Percentiles rank a stretch among this genome's conserved stretches.
phyloP scores from a whole-genome alignment of 2,329 filamentous ascomycete genomes.

The Venturia asperata region DNA sequence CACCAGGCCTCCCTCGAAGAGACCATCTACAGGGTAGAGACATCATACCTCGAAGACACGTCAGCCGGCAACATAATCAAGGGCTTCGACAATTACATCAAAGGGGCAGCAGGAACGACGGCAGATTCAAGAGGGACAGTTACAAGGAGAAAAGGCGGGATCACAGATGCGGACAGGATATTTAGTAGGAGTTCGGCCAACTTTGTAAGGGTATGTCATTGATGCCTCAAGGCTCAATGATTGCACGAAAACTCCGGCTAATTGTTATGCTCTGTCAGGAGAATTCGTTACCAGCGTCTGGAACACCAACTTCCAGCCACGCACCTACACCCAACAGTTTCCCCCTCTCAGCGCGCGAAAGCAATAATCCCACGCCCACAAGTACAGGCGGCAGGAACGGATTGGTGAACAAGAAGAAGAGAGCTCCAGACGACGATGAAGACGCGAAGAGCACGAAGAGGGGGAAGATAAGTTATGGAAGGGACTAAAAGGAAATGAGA shows the following conservation, averaged over 20 bases:
- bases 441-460: constrained; percentile 42
- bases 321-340: constrained; percentile 43
- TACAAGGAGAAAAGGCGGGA: constrained; percentile 54
- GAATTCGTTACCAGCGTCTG: constrained; percentile 35
- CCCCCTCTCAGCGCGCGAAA: constrained; percentile 36
- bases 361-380: constrained; percentile 38
- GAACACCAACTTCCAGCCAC: constrained; percentile 39
- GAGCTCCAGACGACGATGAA: constrained; percentile 38
- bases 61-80: constrained; percentile 89
- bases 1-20: constrained; percentile 61
- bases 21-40: constrained; percentile 74
- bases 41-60: constrained; percentile 80
- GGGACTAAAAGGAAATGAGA: constrained; percentile 33
- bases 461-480: constrained; percentile 44
- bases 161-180: constrained; percentile 64
- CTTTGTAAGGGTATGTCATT: constrained; percentile 30
- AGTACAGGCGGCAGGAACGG: constrained; percentile 29
- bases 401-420: constrained; percentile 39
- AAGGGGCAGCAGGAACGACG: constrained; percentile 60
- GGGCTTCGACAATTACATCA: constrained; percentile 97
- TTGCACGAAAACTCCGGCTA: not conserved
- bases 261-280: constrained; percentile 20
- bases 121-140: constrained; percentile 32
- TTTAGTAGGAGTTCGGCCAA: constrained; percentile 48
- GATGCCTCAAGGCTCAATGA: not conserved